Conservation (phyloP, 257 asterid genomes). For the Gentiana dahurica region DNA sequence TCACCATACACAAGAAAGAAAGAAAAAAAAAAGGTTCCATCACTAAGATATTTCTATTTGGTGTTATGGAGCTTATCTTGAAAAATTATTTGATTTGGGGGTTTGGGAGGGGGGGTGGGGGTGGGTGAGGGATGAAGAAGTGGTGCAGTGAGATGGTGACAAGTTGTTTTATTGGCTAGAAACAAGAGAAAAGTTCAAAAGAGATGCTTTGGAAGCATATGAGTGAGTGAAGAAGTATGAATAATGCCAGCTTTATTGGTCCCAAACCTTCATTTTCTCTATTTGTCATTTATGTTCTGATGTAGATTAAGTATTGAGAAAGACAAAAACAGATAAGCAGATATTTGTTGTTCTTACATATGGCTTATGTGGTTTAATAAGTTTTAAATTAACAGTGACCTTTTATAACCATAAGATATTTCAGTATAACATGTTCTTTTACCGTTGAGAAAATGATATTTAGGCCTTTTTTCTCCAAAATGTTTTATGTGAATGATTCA, state of each 20-base stretch:
- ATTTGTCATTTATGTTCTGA: background rate
- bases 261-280: conserved; percentile 7
- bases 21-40: too few species aligned
- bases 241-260: conserved; percentile 13
- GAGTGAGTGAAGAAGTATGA: conserved; percentile 7
- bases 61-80: background rate
- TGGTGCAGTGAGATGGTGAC: background rate
- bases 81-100: background rate
- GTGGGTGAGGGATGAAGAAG: background rate
- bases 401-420: too few species aligned
- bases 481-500: too few species aligned
- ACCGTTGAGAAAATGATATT: too few species aligned
- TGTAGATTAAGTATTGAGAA: background rate
- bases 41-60: too few species aligned
- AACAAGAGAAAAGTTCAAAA: conserved; percentile 4
- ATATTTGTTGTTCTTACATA: too few species aligned
- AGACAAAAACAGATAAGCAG: background rate
- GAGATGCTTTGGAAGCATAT: conserved; percentile 15
- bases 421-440: too few species aligned
- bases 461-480: too few species aligned
- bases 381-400: too few species aligned
- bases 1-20: too few species aligned
- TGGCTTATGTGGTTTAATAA: too few species aligned
- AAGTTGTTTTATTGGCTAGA: background rate
- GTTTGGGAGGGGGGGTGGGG: background rate